These are phyloP conservation scores for Pyricularia grisea DNA, from an alignment of 2,329 filamentous ascomycete genomes.

Conservation along the genomic window DNA sequence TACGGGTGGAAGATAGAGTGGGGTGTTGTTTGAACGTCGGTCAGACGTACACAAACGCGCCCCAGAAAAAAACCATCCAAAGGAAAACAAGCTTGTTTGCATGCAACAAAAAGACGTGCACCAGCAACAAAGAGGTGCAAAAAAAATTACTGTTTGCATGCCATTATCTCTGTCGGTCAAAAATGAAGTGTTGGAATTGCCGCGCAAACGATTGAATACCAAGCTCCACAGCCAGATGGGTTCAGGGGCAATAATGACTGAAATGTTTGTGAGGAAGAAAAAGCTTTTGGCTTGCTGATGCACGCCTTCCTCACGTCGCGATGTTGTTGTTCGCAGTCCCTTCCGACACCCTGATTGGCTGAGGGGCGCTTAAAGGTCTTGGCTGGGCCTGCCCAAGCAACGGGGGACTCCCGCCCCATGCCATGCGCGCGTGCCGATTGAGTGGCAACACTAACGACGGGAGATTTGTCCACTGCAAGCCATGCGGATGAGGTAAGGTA, in stretches of 20 bases:
- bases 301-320: constrained; percentile 16
- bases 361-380: constrained; percentile 8
- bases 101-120: not conserved
- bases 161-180: not conserved
- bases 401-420: constrained; percentile 16
- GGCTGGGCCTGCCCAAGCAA: constrained; percentile 25
- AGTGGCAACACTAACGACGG: constrained; percentile 1
- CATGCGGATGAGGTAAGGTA: not conserved
- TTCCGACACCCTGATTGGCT: constrained; percentile 24
- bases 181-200: not conserved
- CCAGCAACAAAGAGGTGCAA: not conserved
- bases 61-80: not conserved
- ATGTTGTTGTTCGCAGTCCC: constrained; percentile 27
- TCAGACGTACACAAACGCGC: not conserved
- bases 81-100: not conserved
- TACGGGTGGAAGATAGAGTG: not conserved
- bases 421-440: constrained; percentile 6
- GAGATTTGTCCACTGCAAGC: constrained; percentile 4
- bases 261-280: not conserved
- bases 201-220: not conserved
- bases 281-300: not conserved
- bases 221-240: not conserved
- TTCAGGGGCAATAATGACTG: not conserved
- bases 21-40: not conserved
- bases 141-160: not conserved